phyloP scores from a whole-genome alignment of 2,329 filamentous ascomycete species.

The Zymoseptoria tritici region DNA sequence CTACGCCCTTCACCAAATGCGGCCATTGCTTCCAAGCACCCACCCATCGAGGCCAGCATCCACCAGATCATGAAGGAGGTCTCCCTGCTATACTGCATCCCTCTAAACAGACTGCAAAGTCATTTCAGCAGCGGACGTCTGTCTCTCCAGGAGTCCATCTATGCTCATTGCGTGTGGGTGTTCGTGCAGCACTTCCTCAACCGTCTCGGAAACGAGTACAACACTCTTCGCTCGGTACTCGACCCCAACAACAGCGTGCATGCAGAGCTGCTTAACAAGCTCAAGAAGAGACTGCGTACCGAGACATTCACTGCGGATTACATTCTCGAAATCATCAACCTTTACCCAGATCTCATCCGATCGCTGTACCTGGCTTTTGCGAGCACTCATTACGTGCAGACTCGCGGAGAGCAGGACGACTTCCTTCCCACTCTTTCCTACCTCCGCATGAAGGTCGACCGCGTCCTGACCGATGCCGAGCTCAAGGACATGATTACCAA shows the following conservation, averaged over 20 bases:
- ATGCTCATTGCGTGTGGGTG: constrained; percentile 95
- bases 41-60: constrained; percentile 87
- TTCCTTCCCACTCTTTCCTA: constrained; percentile 65
- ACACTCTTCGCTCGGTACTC: constrained; percentile 72
- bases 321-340: constrained; percentile 92
- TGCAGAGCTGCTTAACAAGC: constrained; percentile 78
- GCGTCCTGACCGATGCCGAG: constrained; percentile 67
- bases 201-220: constrained; percentile 85
- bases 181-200: constrained; percentile 98
- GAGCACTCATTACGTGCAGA: constrained; percentile 70
- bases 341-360: constrained; percentile 79
- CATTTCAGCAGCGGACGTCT: constrained; percentile 80
- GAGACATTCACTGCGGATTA: constrained; percentile 98
- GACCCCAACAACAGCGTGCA: constrained; percentile 76
- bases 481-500: constrained; percentile 71
- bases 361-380: constrained; percentile 88
- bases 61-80: constrained; percentile 99
- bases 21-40: constrained; percentile 47
- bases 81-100: constrained; percentile 92
- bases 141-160: constrained; percentile 93
- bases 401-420: constrained; percentile 56
- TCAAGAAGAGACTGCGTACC: constrained; percentile 89
- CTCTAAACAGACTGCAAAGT: constrained; percentile 89
- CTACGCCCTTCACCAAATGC: constrained; percentile 62
- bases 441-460: constrained; percentile 57